Evolutionary conservation across 2,329 filamentous ascomycete species (phyloP).

Genomic region (Ploettnerulaceae sp.): DNA sequence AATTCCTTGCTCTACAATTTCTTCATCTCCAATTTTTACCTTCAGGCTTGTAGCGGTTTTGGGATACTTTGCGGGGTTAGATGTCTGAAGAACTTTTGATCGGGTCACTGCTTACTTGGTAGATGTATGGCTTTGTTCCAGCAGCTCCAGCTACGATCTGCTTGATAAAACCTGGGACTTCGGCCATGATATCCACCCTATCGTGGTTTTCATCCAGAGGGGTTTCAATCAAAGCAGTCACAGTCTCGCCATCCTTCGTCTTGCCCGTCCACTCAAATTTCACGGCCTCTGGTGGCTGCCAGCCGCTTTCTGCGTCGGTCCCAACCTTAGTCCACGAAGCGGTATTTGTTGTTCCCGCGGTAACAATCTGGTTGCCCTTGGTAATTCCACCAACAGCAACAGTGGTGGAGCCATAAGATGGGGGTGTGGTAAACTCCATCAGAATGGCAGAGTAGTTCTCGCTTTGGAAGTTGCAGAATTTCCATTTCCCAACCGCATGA

Average conservation of each 20-base stretch:
- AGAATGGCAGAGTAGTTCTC: conserved; percentile 80
- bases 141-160: conserved; percentile 81
- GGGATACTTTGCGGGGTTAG: conserved; percentile 54
- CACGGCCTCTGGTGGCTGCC: conserved; percentile 77
- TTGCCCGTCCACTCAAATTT: conserved; percentile 76
- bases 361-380: conserved; percentile 75
- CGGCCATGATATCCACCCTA: conserved; percentile 90
- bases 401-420: conserved; percentile 81
- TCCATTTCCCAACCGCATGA: conserved; percentile 88
- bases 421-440: conserved; percentile 95
- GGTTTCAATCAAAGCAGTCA: conserved; percentile 66
- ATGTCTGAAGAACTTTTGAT: not conserved
- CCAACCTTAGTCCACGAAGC: conserved; percentile 65
- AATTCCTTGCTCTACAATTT: conserved; percentile 70
- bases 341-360: conserved; percentile 60
- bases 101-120: conserved; percentile 77
- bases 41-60: conserved; percentile 67
- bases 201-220: conserved; percentile 67
- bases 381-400: conserved; percentile 80
- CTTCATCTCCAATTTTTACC: conserved; percentile 77
- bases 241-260: conserved; percentile 67
- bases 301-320: conserved; percentile 73
- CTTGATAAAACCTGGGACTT: conserved; percentile 95
- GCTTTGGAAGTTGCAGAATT: conserved; percentile 88
- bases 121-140: conserved; percentile 96